Conservation (phyloP, 495 filamentous ascomycete genomes). For the Trichocladium uniseriatum region DNA sequence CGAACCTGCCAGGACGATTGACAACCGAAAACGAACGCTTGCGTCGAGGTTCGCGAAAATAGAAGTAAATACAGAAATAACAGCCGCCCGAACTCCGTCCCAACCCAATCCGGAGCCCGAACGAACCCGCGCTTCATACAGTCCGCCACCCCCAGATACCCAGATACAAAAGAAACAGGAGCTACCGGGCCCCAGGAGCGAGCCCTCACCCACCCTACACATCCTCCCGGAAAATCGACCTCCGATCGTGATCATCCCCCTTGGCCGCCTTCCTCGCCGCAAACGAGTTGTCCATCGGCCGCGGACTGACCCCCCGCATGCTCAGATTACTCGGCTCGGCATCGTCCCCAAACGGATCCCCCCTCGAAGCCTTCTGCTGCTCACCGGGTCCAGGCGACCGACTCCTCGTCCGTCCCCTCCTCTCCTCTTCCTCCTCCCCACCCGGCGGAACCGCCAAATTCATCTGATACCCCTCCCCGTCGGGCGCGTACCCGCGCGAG, state of each 20-base stretch:
- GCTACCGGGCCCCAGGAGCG: too few species aligned
- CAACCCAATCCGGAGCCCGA: too few species aligned
- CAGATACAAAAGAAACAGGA: too few species aligned
- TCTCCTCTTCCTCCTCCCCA: constrained; percentile 16
- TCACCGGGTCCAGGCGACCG: constrained; percentile 17
- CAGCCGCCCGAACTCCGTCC: too few species aligned
- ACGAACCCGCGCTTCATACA: too few species aligned
- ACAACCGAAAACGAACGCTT: too few species aligned
- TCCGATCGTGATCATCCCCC: constrained; percentile 25
- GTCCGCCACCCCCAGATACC: too few species aligned
- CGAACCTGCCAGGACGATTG: too few species aligned
- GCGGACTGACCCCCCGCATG: constrained; percentile 47
- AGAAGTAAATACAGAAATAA: too few species aligned
- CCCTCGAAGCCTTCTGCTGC: background rate
- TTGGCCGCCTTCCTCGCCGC: constrained; percentile 14
- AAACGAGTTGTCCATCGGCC: constrained; percentile 38
- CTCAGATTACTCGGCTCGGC: constrained; percentile 48
- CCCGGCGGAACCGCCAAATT: constrained; percentile 25
- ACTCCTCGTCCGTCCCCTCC: constrained; percentile 27
- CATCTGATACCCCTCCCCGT: constrained; percentile 40
- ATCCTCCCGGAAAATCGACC: constrained; percentile 43
- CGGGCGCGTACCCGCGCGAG: constrained; percentile 9
- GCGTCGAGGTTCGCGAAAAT: too few species aligned
- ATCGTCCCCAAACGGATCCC: constrained; percentile 49
- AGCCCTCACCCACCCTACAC: constrained; percentile 23